phyloP scores from a whole-genome alignment of 2,329 filamentous ascomycete species.

The Colletotrichum tropicicola region DNA sequence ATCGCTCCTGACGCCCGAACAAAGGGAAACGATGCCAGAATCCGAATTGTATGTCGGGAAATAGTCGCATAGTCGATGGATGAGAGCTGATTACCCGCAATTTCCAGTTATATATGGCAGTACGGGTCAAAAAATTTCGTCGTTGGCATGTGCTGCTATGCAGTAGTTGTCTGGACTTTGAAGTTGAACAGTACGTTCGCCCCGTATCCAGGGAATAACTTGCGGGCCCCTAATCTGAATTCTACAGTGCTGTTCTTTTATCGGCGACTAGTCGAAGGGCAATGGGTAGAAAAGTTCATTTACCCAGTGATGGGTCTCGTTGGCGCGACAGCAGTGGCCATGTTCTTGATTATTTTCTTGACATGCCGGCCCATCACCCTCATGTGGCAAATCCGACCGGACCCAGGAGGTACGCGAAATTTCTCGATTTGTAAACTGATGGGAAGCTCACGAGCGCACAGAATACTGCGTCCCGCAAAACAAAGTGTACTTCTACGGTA shows the following conservation, averaged over 20 bases:
- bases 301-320: conserved; percentile 43
- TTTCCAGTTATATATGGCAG: conserved; percentile 31
- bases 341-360: conserved; percentile 37
- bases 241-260: conserved; percentile 50
- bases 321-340: conserved; percentile 34
- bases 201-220: too few species aligned
- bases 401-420: conserved; percentile 42
- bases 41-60: conserved; percentile 32
- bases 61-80: not conserved
- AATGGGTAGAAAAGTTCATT: conserved; percentile 47
- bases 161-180: conserved; percentile 47
- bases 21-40: conserved; percentile 40
- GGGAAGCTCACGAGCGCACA: not conserved
- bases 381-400: conserved; percentile 46
- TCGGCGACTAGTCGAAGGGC: conserved; percentile 42
- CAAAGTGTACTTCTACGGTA: conserved; percentile 39
- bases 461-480: conserved; percentile 43
- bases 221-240: too few species aligned
- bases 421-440: rapidly evolving
- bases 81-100: not conserved
- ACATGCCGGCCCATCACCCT: conserved; percentile 44
- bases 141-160: conserved; percentile 40
- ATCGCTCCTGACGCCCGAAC: conserved; percentile 38
- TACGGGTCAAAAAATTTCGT: conserved; percentile 47
- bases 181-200: conserved; percentile 45